phyloP scores from a whole-genome alignment of 768 basidiomycete species.

The Russula brevipes region DNA sequence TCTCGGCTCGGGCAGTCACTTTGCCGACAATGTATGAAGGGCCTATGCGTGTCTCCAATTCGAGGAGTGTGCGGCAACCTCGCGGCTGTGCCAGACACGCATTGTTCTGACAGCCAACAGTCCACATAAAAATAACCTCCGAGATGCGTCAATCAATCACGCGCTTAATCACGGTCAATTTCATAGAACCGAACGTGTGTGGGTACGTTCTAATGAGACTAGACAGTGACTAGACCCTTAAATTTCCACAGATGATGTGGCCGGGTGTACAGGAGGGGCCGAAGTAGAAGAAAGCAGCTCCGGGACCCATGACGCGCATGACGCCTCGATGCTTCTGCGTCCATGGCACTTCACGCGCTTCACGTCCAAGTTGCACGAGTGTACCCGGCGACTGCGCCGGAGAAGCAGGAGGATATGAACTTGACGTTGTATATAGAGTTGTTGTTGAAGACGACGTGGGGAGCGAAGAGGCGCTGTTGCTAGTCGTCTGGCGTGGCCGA shows the following conservation, averaged over 20 bases:
- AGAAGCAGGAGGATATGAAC: conserved; percentile 77
- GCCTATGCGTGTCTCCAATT: too few relatives aligned
- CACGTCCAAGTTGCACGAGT: conserved; percentile 59
- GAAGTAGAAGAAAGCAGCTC: conserved; percentile 68
- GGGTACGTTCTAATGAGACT: conserved; percentile 29
- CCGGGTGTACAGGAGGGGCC: conserved; percentile 60
- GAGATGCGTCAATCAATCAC: too few relatives aligned
- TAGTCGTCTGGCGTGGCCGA: conserved; percentile 37
- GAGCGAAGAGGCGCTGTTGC: conserved; percentile 57
- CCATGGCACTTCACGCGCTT: conserved; percentile 47
- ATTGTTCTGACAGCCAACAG: too few relatives aligned
- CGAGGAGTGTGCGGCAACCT: too few relatives aligned
- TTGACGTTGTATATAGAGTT: conserved; percentile 58
- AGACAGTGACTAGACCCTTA: conserved; percentile 55
- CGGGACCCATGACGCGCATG: conserved; percentile 56
- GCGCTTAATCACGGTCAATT: too few relatives aligned
- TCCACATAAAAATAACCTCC: too few relatives aligned
- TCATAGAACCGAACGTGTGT: too few relatives aligned
- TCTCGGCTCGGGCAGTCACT: too few relatives aligned
- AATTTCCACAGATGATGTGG: conserved; percentile 65
- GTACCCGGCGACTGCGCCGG: conserved; percentile 82
- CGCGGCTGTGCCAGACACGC: too few relatives aligned
- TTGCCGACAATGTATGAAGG: too few relatives aligned
- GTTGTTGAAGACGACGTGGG: conserved; percentile 62
- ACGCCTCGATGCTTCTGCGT: conserved; percentile 60